phyloP scores from a whole-genome alignment of 352 stramenopile species.

The Elongisporangium senticosum region DNA sequence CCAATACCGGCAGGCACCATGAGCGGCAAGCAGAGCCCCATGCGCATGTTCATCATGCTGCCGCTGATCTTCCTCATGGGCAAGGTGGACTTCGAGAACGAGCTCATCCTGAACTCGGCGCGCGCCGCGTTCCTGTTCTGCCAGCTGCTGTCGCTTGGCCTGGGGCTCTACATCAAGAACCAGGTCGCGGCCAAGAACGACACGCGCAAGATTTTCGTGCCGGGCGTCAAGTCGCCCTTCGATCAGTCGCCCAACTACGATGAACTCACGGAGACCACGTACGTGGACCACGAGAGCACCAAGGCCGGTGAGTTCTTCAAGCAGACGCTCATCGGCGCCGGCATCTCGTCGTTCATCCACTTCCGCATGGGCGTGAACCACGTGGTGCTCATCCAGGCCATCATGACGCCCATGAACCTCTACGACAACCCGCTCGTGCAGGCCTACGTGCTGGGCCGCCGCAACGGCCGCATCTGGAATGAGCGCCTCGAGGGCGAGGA shows the following conservation, averaged over 20 bases:
- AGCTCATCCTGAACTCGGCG: conserved; percentile 48
- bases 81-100: conserved; percentile 83
- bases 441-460: conserved; percentile 62
- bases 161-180: conserved; percentile 67
- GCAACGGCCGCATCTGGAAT: conserved; percentile 69
- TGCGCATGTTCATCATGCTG: conserved; percentile 81
- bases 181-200: conserved; percentile 74
- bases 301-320: conserved; percentile 81
- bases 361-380: conserved; percentile 85
- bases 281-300: conserved; percentile 56
- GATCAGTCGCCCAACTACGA: conserved; percentile 75
- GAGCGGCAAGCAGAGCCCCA: conserved; percentile 59
- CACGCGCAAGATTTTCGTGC: conserved; percentile 75
- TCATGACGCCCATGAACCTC: conserved; percentile 82
- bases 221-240: conserved; percentile 64
- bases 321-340: conserved; percentile 74
- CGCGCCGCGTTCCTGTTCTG: conserved; percentile 61
- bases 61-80: conserved; percentile 84
- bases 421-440: conserved; percentile 79
- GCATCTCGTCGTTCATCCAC: conserved; percentile 76
- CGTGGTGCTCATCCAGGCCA: conserved; percentile 81
- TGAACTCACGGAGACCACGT: conserved; percentile 76
- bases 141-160: conserved; percentile 52
- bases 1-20: conserved; percentile 11
- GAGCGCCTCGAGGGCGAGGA: conserved; percentile 75